A percentile compares a stretch with the other conserved stretches of the same genome.
phyloP scores from a whole-genome alignment of 371 early-diverging fungal species.

The Lichtheimia ramosa region DNA sequence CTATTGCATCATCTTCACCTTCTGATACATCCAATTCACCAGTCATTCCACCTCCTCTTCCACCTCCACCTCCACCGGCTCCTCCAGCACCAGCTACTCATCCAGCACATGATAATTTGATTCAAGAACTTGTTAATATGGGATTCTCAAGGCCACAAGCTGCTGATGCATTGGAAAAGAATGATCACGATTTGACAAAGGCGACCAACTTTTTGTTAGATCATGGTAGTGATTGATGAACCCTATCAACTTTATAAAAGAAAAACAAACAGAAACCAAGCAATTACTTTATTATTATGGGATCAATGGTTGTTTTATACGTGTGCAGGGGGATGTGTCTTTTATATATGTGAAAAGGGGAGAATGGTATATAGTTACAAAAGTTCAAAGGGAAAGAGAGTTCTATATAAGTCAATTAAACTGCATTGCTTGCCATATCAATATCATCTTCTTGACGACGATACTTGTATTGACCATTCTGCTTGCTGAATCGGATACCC shows the following conservation, averaged over 20 bases:
- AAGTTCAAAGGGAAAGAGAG: too few relatives aligned
- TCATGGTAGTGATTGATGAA: constrained; percentile 24
- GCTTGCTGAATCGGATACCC: not conserved
- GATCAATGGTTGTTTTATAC: too few relatives aligned
- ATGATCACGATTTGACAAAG: constrained; percentile 73
- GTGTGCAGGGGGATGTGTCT: not conserved
- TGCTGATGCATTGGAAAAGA: constrained; percentile 76
- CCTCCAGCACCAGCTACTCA: constrained; percentile 3
- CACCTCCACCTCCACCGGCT: constrained; percentile 29
- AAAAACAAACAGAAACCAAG: too few relatives aligned
- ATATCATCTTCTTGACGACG: constrained; percentile 3
- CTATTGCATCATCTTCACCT: constrained; percentile 21
- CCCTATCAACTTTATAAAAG: too few relatives aligned
- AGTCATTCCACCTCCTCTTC: constrained; percentile 29
- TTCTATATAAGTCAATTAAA: not conserved
- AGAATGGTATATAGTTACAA: constrained; percentile 1
- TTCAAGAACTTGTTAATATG: constrained; percentile 70
- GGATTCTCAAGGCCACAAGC: constrained; percentile 80
- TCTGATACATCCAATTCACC: constrained; percentile 16
- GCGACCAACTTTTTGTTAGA: constrained; percentile 85
- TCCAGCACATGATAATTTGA: constrained; percentile 13
- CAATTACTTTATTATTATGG: too few relatives aligned
- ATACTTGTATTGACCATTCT: constrained; percentile 1
- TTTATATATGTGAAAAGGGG: not conserved
- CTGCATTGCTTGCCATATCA: constrained; percentile 10